Conservation (phyloP, 345 rosid species). For the Salix udensis region DNA sequence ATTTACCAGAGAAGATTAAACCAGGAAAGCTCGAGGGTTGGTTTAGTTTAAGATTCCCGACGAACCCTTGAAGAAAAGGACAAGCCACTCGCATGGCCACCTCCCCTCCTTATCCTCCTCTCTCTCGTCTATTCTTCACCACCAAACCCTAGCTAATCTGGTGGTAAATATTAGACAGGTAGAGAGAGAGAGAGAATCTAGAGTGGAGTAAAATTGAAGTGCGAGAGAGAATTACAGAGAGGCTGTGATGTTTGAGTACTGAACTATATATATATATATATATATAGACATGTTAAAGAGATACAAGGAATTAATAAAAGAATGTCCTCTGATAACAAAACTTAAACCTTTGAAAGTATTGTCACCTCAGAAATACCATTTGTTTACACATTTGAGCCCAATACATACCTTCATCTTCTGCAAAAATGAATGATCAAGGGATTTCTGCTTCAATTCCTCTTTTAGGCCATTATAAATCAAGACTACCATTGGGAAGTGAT, state of each 20-base stretch:
- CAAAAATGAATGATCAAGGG: slow-evolving; percentile 16
- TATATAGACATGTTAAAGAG: neutral
- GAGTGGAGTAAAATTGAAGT: neutral
- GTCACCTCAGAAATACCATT: neutral
- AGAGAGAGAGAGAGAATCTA: neutral
- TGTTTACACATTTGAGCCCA: neutral
- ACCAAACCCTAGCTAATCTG: slow-evolving; percentile 33
- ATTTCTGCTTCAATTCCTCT: slow-evolving; percentile 28
- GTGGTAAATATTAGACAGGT: neutral
- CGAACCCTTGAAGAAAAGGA: slow-evolving; percentile 25
- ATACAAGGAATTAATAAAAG: slow-evolving; percentile 3
- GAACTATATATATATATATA: too few species aligned
- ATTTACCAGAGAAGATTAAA: neutral
- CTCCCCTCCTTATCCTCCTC: slow-evolving; percentile 9
- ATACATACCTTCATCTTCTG: neutral
- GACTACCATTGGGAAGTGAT: neutral
- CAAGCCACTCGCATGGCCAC: slow-evolving; percentile 30
- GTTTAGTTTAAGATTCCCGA: neutral
- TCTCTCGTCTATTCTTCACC: slow-evolving; percentile 28
- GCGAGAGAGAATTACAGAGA: too few species aligned
- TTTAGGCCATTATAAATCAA: slow-evolving; percentile 13
- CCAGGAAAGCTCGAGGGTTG: neutral
- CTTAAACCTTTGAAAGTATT: neutral
- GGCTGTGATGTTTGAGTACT: too few species aligned
- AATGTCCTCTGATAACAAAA: slow-evolving; percentile 10